phyloP scores from a whole-genome alignment of 2,329 filamentous ascomycete genomes.

The Fusarium sp. region DNA sequence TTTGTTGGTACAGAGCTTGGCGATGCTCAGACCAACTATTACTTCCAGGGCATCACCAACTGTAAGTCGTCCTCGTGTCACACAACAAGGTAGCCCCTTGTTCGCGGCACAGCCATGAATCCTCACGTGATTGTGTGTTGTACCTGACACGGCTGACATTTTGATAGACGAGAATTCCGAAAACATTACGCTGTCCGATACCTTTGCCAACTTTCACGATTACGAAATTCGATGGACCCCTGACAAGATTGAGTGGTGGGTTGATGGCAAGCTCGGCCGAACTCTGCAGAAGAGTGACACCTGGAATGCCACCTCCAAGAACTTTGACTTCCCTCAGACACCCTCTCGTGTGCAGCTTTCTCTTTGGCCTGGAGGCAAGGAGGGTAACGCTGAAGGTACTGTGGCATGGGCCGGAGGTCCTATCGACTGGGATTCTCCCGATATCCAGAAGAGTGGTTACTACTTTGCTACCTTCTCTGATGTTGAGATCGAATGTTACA shows the following conservation, averaged over 20 bases:
- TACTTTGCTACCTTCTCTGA: conserved; percentile 85
- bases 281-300: conserved; percentile 80
- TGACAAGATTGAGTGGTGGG: conserved; percentile 84
- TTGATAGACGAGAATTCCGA: conserved; percentile 74
- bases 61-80: conserved; percentile 68
- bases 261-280: conserved; percentile 83
- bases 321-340: conserved; percentile 90
- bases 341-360: conserved; percentile 92
- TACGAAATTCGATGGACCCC: conserved; percentile 96
- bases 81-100: conserved; percentile 6
- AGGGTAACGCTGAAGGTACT: conserved; percentile 82
- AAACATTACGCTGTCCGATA: conserved; percentile 76
- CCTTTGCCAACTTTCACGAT: conserved; percentile 81
- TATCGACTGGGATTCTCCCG: conserved; percentile 81
- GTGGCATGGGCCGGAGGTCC: conserved; percentile 88
- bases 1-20: conserved; percentile 84
- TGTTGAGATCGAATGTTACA: conserved; percentile 87
- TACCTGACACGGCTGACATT: conserved; percentile 16
- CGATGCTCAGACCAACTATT: conserved; percentile 92
- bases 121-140: conserved; percentile 15
- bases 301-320: conserved; percentile 84
- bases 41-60: conserved; percentile 91
- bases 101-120: background rate
- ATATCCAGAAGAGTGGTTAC: conserved; percentile 86
- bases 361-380: conserved; percentile 90